Evolutionary conservation across 2,329 filamentous ascomycete species (phyloP), one percentile per base, ranked within the genome.

Genomic region (Ophiostoma himal-ulmi): DNA sequence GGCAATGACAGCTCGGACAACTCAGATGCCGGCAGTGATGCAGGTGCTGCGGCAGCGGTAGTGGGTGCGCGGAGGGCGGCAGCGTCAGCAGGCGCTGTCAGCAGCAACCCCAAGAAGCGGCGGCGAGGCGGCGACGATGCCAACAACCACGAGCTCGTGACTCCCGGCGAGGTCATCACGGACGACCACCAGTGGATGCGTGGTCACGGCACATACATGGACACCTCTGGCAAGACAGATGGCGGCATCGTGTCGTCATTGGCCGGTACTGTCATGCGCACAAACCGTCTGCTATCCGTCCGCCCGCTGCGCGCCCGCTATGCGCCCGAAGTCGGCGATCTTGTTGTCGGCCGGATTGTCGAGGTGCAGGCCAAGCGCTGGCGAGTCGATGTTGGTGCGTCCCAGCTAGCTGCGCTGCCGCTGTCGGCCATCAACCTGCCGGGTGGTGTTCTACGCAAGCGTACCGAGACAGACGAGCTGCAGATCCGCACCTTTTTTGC

Each of bases 401-500:
- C 93, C 0, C 88, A 96, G 77, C 89, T 97, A 6, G 94, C 95
- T 3, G 86, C 89, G 66, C 85, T 99, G 11, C 92, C 93, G 22
- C 88, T 99, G 62, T 92, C 89, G 69, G 91, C 91, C 72, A 98
- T 99, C 81, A 99, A 99, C 78, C 83, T 99, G 2, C 95, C 95
- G 0, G 95, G 95, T 70, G 95, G 95, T 44, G 96, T 97, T 74
- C 84, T 97, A 76, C 88, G 95, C 71, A 91, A 94, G 78, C 86
- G 95, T 74, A 99, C 95, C 37, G 94, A 94, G 77, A 96, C 95
- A 20, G 95, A 99, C 79, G 95, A 98, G 82, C 85, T 99, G 76
- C 95, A 98, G 81, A 98, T 99, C 80, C 88, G 95, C 68, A 92
- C 89, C n/a, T 99, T 97, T 81, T 98, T 99, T 82, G 89, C 91